Percentiles rank a stretch among this genome's conserved stretches.
Conservation (phyloP, 768 basidiomycete species). For the Podaxis sp. region DNA sequence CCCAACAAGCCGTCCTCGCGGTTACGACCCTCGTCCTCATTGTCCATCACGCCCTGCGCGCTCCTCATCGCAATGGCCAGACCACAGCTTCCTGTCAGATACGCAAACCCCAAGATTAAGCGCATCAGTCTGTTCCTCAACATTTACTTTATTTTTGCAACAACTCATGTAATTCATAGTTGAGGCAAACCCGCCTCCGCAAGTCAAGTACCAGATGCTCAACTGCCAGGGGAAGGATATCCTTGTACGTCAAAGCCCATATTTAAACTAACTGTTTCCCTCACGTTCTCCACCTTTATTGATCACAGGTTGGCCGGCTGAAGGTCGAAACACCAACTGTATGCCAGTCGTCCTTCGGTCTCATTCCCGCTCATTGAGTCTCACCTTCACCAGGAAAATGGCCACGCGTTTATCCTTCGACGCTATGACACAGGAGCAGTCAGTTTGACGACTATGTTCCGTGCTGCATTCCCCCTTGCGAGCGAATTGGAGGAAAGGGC, state of each 20-base stretch:
- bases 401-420: slow-evolving; percentile 92
- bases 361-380: slow-evolving; percentile 19
- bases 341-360: slow-evolving; percentile 28
- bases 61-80: slow-evolving; percentile 36
- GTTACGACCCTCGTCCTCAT: slow-evolving; percentile 19
- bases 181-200: slow-evolving; percentile 43
- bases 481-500: slow-evolving; percentile 72
- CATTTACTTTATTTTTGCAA: slow-evolving; percentile 14
- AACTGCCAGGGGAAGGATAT: slow-evolving; percentile 86
- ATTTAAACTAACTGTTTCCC: slow-evolving; percentile 2
- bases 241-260: slow-evolving; percentile 50
- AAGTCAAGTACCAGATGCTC: slow-evolving; percentile 91
- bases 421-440: slow-evolving; percentile 93
- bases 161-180: slow-evolving; percentile 16
- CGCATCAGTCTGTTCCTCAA: slow-evolving; percentile 35
- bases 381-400: slow-evolving; percentile 50
- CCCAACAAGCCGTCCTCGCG: slow-evolving; percentile 16
- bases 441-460: slow-evolving; percentile 94
- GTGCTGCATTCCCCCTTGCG: slow-evolving; percentile 87
- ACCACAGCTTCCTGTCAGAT: slow-evolving; percentile 51
- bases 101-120: slow-evolving; percentile 51
- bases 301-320: slow-evolving; percentile 75
- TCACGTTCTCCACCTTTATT: slow-evolving; percentile 4
- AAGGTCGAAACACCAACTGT: slow-evolving; percentile 85
- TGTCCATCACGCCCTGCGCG: slow-evolving; percentile 11